Evolutionary conservation across 495 filamentous ascomycete species (phyloP), one percentile per base, ranked within the genome.

Genomic region (Talaromyces proteolyticus): DNA sequence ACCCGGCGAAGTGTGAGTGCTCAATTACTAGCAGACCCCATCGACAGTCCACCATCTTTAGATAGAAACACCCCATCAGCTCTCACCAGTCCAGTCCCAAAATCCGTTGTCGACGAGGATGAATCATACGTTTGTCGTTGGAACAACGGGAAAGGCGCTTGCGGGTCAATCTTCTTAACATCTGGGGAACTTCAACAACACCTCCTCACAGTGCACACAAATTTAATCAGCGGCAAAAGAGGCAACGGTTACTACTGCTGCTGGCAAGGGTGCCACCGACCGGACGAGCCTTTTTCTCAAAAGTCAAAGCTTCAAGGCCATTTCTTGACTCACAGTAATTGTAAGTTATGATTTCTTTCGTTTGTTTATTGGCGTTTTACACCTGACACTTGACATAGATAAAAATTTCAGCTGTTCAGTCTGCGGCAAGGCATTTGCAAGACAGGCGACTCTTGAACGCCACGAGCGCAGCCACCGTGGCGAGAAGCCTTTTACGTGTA

Each of bases 391-490:
- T 20, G 0, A 24, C n/a, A 1, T 26, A 74, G 71, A 73, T 37
- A 75, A 75, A 52, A 73, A 67, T 38, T 75, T 73, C 52, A 58
- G 55, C 40, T 75, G 72, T 57, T 62, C 62, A 20, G 70, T 73
- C 7, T 77, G 74, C 49, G 68, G 68, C 2, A 75, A 77, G 50
- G 43, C 61, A 1, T 78, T 76, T 44, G 71, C 72, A 18, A 64
- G 74, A 18, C 68, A 70, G 50, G 70, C 71, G 10, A 74, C 72
- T 20, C 52, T 77, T 43, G 72, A 73, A 37, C 65, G 73, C 23
- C 74, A 78, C 40, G 70, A 73, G 56, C 73, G 74, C n/a, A 76
- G 71, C n/a, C 74, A 78, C 47, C 74, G 73, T 0, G 70, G 72
- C 17, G 74, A 78, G 51, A 78, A 76, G 53, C 74, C 73, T 0